Conservation (phyloP, 2,329 filamentous ascomycete species). For the Septoria petroselini region DNA sequence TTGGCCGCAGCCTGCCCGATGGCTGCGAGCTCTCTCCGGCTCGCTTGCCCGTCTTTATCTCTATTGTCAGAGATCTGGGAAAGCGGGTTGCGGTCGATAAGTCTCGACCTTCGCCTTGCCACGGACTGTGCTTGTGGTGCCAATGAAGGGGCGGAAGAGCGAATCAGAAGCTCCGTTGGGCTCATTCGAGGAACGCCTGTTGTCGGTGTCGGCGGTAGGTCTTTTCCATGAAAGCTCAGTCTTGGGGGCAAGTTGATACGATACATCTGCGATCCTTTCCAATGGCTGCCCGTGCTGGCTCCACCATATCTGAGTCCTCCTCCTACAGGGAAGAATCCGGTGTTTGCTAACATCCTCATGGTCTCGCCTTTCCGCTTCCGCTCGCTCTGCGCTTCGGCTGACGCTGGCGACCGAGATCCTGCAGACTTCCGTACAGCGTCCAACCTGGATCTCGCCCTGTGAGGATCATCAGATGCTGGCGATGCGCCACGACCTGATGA, state of each 20-base stretch:
- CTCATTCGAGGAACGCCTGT: no score
- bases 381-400: slow-evolving; percentile 11
- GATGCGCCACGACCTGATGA: no score
- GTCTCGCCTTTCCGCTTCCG: slow-evolving; percentile 30
- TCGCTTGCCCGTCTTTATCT: slow-evolving; percentile 7
- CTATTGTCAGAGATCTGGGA: slow-evolving; percentile 25
- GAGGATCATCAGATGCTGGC: slow-evolving; percentile 6
- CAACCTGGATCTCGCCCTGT: slow-evolving; percentile 1
- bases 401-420: slow-evolving; percentile 1
- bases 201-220: slow-evolving; percentile 27
- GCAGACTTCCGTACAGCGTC: slow-evolving; percentile 15
- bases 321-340: slow-evolving; percentile 31
- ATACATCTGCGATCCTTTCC: slow-evolving; percentile 17
- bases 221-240: slow-evolving; percentile 27
- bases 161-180: slow-evolving; percentile 25
- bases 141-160: neutral
- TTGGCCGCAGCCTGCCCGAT: slow-evolving; percentile 24
- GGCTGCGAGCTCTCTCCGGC: slow-evolving; percentile 17
- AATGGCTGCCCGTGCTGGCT: slow-evolving; percentile 3
- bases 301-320: slow-evolving; percentile 20
- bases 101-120: slow-evolving; percentile 19
- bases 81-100: slow-evolving; percentile 25
- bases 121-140: neutral
- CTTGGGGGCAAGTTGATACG: slow-evolving; percentile 27
- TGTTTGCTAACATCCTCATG: slow-evolving; percentile 35